Conservation (phyloP, 768 basidiomycete genomes). For the Leccinum rimulosum region DNA sequence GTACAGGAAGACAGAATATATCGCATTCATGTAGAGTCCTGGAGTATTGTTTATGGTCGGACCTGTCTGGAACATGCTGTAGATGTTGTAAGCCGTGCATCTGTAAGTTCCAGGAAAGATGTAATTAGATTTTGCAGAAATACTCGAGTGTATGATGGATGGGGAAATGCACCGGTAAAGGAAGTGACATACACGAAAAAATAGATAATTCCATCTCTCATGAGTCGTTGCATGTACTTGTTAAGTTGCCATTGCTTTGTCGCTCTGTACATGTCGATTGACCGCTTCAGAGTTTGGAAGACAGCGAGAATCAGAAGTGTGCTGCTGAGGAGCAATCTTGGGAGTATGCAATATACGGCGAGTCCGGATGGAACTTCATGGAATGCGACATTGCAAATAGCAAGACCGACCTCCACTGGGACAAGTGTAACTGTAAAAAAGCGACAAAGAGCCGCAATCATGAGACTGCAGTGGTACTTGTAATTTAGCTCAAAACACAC, state of each 20-base stretch:
- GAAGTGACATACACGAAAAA: conserved; percentile 8
- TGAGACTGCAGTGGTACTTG: background rate
- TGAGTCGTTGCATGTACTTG: conserved; percentile 3
- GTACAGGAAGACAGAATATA: background rate
- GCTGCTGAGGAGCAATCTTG: background rate
- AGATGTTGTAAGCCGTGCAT: background rate
- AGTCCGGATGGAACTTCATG: background rate
- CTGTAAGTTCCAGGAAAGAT: background rate
- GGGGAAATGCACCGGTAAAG: background rate
- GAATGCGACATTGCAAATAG: background rate
- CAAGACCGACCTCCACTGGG: background rate
- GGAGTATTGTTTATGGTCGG: background rate
- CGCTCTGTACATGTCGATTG: conserved; percentile 1
- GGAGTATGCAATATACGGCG: background rate
- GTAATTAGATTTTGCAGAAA: background rate
- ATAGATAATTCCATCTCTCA: conserved; percentile 9
- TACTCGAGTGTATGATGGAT: background rate
- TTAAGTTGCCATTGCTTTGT: conserved; percentile 14
- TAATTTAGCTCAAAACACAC: background rate
- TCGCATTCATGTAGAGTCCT: background rate
- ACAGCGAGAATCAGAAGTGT: background rate
- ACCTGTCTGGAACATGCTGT: background rate
- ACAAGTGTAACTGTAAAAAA: background rate
- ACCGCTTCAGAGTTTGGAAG: background rate
- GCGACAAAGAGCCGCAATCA: no score